Percentiles rank a stretch among this genome's conserved stretches.
Conservation (phyloP, 345 rosid genomes). For the Pugionium dolabratum region DNA sequence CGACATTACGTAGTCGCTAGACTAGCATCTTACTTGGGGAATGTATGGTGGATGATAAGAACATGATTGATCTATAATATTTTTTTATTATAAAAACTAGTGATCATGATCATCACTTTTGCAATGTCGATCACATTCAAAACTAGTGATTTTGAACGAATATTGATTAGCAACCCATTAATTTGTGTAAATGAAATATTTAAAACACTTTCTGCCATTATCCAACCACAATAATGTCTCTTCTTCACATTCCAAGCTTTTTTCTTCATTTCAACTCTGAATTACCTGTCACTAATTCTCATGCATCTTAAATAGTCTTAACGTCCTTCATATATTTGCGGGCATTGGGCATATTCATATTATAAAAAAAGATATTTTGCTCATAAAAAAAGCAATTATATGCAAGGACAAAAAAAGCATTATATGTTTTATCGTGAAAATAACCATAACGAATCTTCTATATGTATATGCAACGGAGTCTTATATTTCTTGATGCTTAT, state of each 20-base stretch:
- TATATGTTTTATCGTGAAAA: background rate
- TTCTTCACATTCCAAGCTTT: conserved; percentile 31
- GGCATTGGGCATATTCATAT: no score
- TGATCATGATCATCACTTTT: no score
- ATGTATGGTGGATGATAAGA: no score
- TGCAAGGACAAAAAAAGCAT: background rate
- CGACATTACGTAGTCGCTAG: no score
- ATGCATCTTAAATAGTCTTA: conserved; percentile 39
- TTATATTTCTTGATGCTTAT: background rate
- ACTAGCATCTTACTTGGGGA: no score
- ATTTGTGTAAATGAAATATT: conserved; percentile 18
- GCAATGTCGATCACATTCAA: no score
- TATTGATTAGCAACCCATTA: no score
- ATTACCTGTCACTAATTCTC: conserved; percentile 36
- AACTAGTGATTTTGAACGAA: no score
- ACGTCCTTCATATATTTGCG: conserved; percentile 19
- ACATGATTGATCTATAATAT: no score
- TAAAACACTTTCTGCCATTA: conserved; percentile 27
- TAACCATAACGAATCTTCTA: background rate
- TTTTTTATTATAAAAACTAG: no score
- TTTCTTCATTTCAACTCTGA: conserved; percentile 19
- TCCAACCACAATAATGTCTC: conserved; percentile 26
- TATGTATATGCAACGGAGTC: background rate
- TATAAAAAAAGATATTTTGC: no score
- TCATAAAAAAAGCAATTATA: no score